phyloP scores from a whole-genome alignment of 768 basidiomycete species.

The Mycena chlorophos region DNA sequence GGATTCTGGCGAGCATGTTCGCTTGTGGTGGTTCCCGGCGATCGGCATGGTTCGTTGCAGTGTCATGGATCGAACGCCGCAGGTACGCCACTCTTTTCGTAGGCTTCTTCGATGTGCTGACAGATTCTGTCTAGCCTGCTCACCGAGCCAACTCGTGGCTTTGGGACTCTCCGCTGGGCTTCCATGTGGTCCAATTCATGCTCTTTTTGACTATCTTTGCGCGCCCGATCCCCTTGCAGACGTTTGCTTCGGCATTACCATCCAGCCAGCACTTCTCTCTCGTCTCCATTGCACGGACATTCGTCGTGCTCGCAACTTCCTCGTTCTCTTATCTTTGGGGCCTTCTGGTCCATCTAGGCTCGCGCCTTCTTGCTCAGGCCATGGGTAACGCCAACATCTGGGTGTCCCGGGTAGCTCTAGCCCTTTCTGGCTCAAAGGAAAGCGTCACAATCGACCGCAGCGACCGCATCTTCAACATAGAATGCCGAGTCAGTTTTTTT shows the following conservation, averaged over 20 bases:
- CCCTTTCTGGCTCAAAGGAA: conserved; percentile 59
- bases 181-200: conserved; percentile 80
- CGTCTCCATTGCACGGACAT: not conserved
- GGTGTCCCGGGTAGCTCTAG: conserved; percentile 64
- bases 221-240: not conserved
- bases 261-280: not conserved
- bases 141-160: conserved; percentile 58
- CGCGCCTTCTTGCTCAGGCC: not conserved
- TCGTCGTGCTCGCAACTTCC: not conserved
- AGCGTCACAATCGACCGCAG: conserved; percentile 71
- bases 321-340: not conserved
- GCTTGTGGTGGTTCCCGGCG: conserved; percentile 94
- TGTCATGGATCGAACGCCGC: conserved; percentile 69
- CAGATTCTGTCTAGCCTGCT: conserved; percentile 5
- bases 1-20: conserved; percentile 78
- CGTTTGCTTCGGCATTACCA: not conserved
- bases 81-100: conserved; percentile 48
- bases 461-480: conserved; percentile 86
- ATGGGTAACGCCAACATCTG: conserved; percentile 44
- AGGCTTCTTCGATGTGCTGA: conserved; percentile 12
- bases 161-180: conserved; percentile 70
- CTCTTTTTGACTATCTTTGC: conserved; percentile 66
- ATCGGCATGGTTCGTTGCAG: conserved; percentile 70
- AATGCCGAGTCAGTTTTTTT: conserved; percentile 78
- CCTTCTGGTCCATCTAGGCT: not conserved